These are phyloP conservation scores for Sclerotinia nivalis DNA, from an alignment of 2,329 filamentous ascomycete genomes.

Conservation along the genomic window DNA sequence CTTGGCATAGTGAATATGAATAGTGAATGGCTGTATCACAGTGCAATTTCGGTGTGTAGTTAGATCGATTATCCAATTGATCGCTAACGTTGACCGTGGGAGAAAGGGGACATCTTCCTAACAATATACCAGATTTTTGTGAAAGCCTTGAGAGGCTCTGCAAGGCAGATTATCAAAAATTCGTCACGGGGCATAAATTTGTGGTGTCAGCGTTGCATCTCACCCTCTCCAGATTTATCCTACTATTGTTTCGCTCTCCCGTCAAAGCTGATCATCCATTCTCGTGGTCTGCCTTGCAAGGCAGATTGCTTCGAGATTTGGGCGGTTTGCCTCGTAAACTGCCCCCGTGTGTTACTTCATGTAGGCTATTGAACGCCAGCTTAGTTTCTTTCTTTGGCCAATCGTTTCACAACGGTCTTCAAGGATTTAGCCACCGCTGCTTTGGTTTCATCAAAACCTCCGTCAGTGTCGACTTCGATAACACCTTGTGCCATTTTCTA, in stretches of 20 bases:
- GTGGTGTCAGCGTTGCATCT: not conserved
- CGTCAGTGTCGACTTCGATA: not conserved
- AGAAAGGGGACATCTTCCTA: not conserved
- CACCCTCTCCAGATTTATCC: not conserved
- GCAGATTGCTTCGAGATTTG: not conserved
- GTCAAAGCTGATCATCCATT: not conserved
- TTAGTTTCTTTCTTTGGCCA: not conserved
- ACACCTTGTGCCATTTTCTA: not conserved
- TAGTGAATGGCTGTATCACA: not conserved
- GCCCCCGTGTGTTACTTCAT: not conserved
- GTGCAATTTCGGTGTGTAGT: not conserved
- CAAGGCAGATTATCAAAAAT: slow-evolving; percentile 1
- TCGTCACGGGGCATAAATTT: not conserved
- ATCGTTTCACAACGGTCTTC: not conserved
- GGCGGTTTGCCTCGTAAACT: not conserved
- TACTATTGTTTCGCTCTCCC: not conserved
- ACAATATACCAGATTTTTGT: slow-evolving; percentile 1
- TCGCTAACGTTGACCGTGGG: slow-evolving; percentile 1
- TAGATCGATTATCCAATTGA: not conserved
- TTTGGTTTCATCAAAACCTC: not conserved
- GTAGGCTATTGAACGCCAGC: not conserved
- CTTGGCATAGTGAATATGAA: not conserved
- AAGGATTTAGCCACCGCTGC: not conserved
- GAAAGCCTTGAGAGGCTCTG: not conserved
- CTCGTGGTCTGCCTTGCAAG: not conserved